These are phyloP conservation scores for Musa acuminata DNA, from an alignment of 176 grass and related monocot genomes.

Conservation along the genomic window DNA sequence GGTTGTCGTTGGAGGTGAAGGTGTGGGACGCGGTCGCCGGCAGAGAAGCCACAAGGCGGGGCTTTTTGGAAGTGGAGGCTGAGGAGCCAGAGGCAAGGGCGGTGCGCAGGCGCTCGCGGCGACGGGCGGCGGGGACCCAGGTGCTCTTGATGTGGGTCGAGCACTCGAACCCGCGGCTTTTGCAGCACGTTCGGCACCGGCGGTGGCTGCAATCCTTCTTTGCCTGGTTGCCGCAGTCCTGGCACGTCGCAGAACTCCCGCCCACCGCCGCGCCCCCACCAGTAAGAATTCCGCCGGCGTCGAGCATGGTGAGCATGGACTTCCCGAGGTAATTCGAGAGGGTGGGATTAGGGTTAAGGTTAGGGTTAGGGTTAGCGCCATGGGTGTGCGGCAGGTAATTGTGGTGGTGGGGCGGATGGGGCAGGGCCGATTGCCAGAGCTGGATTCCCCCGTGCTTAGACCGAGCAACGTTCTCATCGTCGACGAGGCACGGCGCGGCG, in stretches of 20 bases:
- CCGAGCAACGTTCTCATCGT: background rate
- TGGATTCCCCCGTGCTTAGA: conserved; percentile 42
- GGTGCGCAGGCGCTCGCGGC: conserved; percentile 52
- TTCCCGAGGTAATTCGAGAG: conserved; percentile 50
- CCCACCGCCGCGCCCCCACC: conserved; percentile 22
- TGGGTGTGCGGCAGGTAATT: background rate
- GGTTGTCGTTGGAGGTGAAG: conserved; percentile 68
- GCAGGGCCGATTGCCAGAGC: conserved; percentile 48
- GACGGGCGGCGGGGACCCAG: conserved; percentile 64
- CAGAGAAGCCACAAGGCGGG: conserved; percentile 49
- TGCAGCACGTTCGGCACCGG: conserved; percentile 81
- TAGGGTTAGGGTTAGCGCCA: conserved; percentile 31
- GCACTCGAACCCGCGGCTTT: conserved; percentile 72
- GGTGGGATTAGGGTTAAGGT: conserved; percentile 15
- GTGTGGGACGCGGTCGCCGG: conserved; percentile 51
- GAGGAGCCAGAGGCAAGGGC: background rate
- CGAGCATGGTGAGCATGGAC: conserved; percentile 27
- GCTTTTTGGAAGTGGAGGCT: conserved; percentile 39
- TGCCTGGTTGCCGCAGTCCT: conserved; percentile 83
- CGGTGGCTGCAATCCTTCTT: conserved; percentile 73
- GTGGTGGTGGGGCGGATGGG: conserved; percentile 4
- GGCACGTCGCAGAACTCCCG: conserved; percentile 38
- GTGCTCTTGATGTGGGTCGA: conserved; percentile 81
- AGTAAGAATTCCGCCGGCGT: conserved; percentile 24
- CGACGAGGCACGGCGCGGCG: conserved; percentile 42